Conservation (phyloP, 2,329 filamentous ascomycete species). For the Aurifilum marmelostoma region DNA sequence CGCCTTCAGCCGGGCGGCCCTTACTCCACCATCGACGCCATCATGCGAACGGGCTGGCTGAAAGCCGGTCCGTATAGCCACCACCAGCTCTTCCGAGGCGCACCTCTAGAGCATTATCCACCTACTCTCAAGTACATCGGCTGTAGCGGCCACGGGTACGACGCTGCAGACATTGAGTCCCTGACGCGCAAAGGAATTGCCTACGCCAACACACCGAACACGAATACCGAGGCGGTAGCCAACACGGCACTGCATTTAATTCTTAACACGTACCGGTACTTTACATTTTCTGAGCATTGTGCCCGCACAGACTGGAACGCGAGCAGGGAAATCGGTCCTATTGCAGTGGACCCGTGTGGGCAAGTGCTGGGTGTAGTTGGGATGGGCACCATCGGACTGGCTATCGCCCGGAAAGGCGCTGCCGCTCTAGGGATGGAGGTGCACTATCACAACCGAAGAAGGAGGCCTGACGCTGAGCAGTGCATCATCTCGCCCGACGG, state of each 20-base stretch:
- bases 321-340: conserved; percentile 30
- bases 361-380: conserved; percentile 40
- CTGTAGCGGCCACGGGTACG: conserved; percentile 37
- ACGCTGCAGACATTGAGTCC: conserved; percentile 34
- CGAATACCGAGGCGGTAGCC: conserved; percentile 36
- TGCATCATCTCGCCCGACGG: conserved; percentile 8
- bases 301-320: conserved; percentile 30
- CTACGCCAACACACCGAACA: conserved; percentile 38
- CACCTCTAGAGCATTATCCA: conserved; percentile 31
- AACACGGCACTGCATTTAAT: conserved; percentile 37
- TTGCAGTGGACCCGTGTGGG: conserved; percentile 35
- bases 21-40: conserved; percentile 37
- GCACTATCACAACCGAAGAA: conserved; percentile 37
- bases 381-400: conserved; percentile 40
- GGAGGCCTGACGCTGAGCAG: conserved; percentile 8
- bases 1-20: conserved; percentile 36
- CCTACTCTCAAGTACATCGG: conserved; percentile 33
- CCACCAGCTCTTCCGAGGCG: conserved; percentile 35
- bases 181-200: conserved; percentile 35
- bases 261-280: conserved; percentile 34
- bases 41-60: conserved; percentile 39
- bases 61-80: conserved; percentile 37
- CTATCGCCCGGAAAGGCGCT: conserved; percentile 36
- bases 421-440: conserved; percentile 38
- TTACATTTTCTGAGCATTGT: conserved; percentile 33